Percentiles rank a stretch among this genome's conserved stretches.
Conservation (phyloP, 177 flowering plant species). For the Vitis hybrid region DNA sequence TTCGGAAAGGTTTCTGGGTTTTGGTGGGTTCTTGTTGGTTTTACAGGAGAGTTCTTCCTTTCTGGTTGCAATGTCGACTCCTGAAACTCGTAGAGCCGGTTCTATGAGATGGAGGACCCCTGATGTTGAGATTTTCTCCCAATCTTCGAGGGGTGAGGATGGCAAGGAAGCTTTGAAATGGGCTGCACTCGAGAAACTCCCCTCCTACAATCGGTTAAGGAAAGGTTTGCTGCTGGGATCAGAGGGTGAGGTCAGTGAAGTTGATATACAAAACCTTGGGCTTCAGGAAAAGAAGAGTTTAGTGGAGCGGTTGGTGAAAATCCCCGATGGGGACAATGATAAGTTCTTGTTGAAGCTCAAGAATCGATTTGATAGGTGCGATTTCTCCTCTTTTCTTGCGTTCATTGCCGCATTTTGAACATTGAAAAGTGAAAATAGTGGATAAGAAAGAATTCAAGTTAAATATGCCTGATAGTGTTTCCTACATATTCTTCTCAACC, state of each 20-base stretch:
- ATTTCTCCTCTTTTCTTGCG: too few relatives aligned
- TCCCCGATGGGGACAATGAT: slow-evolving; percentile 70
- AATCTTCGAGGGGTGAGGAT: slow-evolving; percentile 38
- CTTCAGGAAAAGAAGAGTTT: slow-evolving; percentile 32
- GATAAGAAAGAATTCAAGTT: too few relatives aligned
- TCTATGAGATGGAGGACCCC: slow-evolving; percentile 32
- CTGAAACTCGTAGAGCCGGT: neutral
- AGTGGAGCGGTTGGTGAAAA: slow-evolving; percentile 41
- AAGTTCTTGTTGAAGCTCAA: slow-evolving; percentile 69
- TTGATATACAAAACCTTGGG: slow-evolving; percentile 29
- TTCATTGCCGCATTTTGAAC: too few relatives aligned
- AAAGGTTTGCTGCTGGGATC: slow-evolving; percentile 42
- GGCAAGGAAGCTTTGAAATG: slow-evolving; percentile 63
- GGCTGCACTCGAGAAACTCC: slow-evolving; percentile 63
- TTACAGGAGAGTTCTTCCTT: too few relatives aligned
- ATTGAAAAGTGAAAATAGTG: too few relatives aligned
- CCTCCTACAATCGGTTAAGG: slow-evolving; percentile 45
- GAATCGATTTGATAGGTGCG: slow-evolving; percentile 55
- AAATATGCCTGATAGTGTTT: neutral
- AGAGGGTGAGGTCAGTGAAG: slow-evolving; percentile 3
- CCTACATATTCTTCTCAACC: neutral
- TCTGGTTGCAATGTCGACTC: too few relatives aligned
- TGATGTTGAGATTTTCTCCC: slow-evolving; percentile 31
- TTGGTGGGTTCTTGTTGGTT: too few relatives aligned
- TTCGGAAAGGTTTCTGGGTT: too few relatives aligned